Evolutionary conservation across 176 grass and related monocot genomes (phyloP).

Genomic region (Cymbopogon citratus): DNA sequence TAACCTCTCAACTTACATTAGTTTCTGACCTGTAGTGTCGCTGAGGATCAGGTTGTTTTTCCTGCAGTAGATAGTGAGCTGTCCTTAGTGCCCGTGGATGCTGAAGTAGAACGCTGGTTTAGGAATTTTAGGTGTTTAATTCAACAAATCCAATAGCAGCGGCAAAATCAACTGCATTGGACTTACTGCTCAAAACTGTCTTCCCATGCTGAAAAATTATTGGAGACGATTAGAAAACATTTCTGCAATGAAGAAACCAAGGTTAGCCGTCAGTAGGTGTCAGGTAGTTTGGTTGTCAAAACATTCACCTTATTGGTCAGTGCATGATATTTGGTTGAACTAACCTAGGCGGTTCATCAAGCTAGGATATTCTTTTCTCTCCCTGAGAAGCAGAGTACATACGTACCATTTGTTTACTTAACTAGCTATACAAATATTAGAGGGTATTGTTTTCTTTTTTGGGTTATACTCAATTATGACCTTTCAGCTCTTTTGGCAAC

Average conservation of each 20-base stretch:
- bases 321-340: slow-evolving; percentile 29
- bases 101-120: slow-evolving; percentile 72
- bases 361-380: slow-evolving; percentile 84
- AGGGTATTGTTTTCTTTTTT: no score
- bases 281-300: background rate
- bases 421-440: no score
- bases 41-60: slow-evolving; percentile 92
- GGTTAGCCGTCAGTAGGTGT: slow-evolving; percentile 38
- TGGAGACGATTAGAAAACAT: slow-evolving; percentile 85
- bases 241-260: slow-evolving; percentile 83
- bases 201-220: slow-evolving; percentile 86
- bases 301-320: slow-evolving; percentile 1
- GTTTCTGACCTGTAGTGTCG: no score
- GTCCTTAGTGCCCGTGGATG: slow-evolving; percentile 70
- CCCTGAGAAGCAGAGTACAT: slow-evolving; percentile 66
- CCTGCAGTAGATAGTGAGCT: slow-evolving; percentile 75
- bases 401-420: no score
- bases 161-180: slow-evolving; percentile 57
- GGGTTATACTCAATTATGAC: no score
- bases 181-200: slow-evolving; percentile 71
- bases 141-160: slow-evolving; percentile 82
- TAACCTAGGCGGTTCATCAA: slow-evolving; percentile 89
- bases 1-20: no score
- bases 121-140: slow-evolving; percentile 36
- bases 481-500: no score